Evolutionary conservation across 2,329 filamentous ascomycete species (phyloP), one percentile per base, ranked within the genome.

Genomic region (Sphaerostilbella broomeana): DNA sequence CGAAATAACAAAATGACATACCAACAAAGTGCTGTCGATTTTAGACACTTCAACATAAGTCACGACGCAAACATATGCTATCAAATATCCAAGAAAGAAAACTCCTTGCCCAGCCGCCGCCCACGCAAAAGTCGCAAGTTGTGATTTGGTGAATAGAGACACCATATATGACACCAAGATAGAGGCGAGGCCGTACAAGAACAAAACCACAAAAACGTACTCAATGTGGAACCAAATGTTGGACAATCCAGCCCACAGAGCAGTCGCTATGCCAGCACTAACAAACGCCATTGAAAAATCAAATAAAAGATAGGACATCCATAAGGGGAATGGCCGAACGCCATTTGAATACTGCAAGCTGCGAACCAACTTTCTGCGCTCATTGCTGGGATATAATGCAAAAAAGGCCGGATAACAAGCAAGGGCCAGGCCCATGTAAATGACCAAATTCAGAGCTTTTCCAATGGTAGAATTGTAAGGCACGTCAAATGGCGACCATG

Each of bases 301-400:
- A 54, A 95, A 94, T 0, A 70, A 54, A 1, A 84, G 69, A 55
- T 95, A 94, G 2, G 89, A 86, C 5, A 86, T 62, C 89, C 90
- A 95, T 2, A 95, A 68, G 1, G 88, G 86, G 7, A 85, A 68
- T 1, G 85, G 81, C 10, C 85, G 73, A 19, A 95, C 87, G 32
- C 89, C 89, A 54, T 95, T 95, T 38, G 86, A 94, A 62, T 94
- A 95, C 59, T 95, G 83, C 20, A 95, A 68, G 12, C 84, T 84
- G 36, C 89, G 77, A 17, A 95, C 86, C 47, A 87, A 84, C 35
- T 79, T 70, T 9, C 87, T 68, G 18, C 87, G 75, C 60, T 95
- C 89, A 19, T 84, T 69, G n/a, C 86, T 94, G 0, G 87, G 86
- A 54, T 95, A 95, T 4, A 95, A 67, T 0, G 85, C 77, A 52